Percentiles rank a stretch among this genome's conserved stretches.
Conservation (phyloP, 2,329 filamentous ascomycete genomes). For the Aspergillus eucalypticola region DNA sequence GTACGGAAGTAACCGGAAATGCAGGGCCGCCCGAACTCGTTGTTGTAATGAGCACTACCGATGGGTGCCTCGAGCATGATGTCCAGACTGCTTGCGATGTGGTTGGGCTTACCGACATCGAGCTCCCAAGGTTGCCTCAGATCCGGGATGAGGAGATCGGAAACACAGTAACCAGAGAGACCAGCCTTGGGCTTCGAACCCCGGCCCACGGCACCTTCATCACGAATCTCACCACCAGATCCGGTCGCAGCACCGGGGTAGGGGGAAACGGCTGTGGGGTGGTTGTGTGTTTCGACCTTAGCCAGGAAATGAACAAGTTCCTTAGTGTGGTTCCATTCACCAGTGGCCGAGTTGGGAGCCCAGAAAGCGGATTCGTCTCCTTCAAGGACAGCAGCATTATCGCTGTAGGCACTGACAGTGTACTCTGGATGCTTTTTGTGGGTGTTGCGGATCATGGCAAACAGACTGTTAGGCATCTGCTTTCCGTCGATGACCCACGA, state of each 20-base stretch:
- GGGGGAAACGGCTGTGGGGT: constrained; percentile 92
- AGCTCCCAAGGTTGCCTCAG: constrained; percentile 84
- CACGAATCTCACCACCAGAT: constrained; percentile 91
- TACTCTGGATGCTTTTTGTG: constrained; percentile 74
- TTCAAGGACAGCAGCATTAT: constrained; percentile 91
- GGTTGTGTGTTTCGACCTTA: constrained; percentile 98
- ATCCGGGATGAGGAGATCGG: constrained; percentile 85
- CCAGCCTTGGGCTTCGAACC: constrained; percentile 93
- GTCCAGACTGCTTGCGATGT: constrained; percentile 90
- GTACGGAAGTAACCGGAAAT: constrained; percentile 91
- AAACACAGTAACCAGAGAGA: constrained; percentile 90
- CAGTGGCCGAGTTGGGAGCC: constrained; percentile 83
- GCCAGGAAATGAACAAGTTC: constrained; percentile 84
- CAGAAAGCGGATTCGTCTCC: constrained; percentile 74
- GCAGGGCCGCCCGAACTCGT: constrained; percentile 91
- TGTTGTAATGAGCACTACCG: constrained; percentile 93
- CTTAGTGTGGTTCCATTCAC: constrained; percentile 83
- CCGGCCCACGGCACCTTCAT: constrained; percentile 90
- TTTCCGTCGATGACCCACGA: constrained; percentile 92
- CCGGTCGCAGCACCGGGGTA: constrained; percentile 93
- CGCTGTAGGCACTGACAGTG: constrained; percentile 94
- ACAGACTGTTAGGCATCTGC: constrained; percentile 76
- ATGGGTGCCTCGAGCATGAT: constrained; percentile 98
- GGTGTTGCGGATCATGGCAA: constrained; percentile 95
- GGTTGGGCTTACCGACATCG: constrained; percentile 82